Percentiles rank a stretch among this genome's conserved stretches.
Conservation (phyloP, 106 monocot species). For the Dioscorea alata region DNA sequence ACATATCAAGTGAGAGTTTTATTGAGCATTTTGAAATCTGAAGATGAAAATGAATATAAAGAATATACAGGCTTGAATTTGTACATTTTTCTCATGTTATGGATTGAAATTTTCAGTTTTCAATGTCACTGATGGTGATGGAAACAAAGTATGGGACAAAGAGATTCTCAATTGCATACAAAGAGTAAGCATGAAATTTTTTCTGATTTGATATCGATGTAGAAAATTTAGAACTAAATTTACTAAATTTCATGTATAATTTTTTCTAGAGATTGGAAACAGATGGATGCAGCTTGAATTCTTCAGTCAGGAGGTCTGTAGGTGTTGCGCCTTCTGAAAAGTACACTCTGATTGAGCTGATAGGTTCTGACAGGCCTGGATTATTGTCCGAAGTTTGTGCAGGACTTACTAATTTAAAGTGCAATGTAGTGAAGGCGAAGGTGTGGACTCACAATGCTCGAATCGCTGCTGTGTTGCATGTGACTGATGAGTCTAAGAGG, state of each 20-base stretch:
- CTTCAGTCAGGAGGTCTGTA: constrained; percentile 10
- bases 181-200: constrained; percentile 7
- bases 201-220: no score
- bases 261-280: constrained; percentile 11
- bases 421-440: constrained; percentile 32
- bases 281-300: neutral
- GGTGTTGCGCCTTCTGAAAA: constrained; percentile 17
- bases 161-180: constrained; percentile 21
- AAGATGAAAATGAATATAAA: no score
- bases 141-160: constrained; percentile 44
- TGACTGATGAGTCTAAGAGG: constrained; percentile 29
- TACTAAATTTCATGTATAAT: no score
- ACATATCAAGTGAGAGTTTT: no score
- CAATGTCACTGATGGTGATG: constrained; percentile 50
- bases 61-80: no score
- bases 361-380: constrained; percentile 51
- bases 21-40: no score
- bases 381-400: constrained; percentile 51
- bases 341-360: constrained; percentile 41
- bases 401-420: constrained; percentile 26
- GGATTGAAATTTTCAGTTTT: constrained; percentile 28
- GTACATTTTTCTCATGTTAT: no score
- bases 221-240: no score
- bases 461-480: constrained; percentile 39
- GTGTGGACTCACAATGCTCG: constrained; percentile 56